Percentiles rank a stretch among this genome's conserved stretches.
Evolutionary conservation across 805 yeast genomes (phyloP).

Genomic region (Candida orba): DNA sequence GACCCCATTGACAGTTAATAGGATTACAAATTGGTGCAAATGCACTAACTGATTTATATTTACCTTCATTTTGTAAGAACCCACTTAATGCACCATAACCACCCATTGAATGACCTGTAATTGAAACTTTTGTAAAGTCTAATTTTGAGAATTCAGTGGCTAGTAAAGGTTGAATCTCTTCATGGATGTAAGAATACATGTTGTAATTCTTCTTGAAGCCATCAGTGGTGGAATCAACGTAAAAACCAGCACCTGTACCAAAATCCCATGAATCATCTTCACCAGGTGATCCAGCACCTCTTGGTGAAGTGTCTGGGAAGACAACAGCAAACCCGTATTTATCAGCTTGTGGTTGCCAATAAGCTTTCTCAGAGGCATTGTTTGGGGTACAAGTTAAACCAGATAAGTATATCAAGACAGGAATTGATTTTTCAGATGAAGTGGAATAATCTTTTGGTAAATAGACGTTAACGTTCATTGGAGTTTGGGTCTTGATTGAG

Average conservation of each 20-base stretch:
- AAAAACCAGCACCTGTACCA: constrained; percentile 95
- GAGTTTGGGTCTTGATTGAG: constrained; percentile 55
- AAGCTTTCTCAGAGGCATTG: constrained; percentile 91
- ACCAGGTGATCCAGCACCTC: constrained; percentile 74
- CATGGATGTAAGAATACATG: constrained; percentile 78
- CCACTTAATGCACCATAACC: constrained; percentile 85
- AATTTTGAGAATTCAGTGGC: constrained; percentile 31
- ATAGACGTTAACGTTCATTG: constrained; percentile 80
- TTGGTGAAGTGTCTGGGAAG: constrained; percentile 95
- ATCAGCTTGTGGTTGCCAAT: constrained; percentile 72
- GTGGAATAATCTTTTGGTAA: constrained; percentile 51
- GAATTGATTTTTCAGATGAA: constrained; percentile 36
- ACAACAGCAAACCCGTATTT: constrained; percentile 81
- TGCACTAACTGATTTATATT: constrained; percentile 76
- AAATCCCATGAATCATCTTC: constrained; percentile 83
- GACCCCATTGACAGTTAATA: constrained; percentile 75
- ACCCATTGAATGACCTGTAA: constrained; percentile 99
- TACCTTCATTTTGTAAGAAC: constrained; percentile 60
- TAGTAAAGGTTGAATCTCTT: constrained; percentile 54
- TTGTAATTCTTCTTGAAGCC: constrained; percentile 70
- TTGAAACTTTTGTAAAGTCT: constrained; percentile 59
- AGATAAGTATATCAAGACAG: constrained; percentile 73
- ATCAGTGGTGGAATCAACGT: constrained; percentile 71
- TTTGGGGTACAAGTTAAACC: constrained; percentile 93
- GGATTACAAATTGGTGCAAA: constrained; percentile 91